These are phyloP conservation scores for Fusarium irregulare DNA, from an alignment of 2,329 filamentous ascomycete genomes.

Conservation along the genomic window DNA sequence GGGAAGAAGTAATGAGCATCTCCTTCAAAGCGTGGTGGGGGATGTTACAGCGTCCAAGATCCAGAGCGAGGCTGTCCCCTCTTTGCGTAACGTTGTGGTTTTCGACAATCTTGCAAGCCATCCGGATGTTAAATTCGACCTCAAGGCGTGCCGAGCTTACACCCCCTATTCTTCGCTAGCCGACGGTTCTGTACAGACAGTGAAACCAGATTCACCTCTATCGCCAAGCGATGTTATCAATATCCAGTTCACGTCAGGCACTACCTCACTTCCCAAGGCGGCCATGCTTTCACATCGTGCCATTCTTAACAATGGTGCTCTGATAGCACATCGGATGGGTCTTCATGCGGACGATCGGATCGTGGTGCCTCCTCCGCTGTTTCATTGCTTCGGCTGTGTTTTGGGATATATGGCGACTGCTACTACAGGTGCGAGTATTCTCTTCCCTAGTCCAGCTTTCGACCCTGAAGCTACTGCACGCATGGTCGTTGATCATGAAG, in stretches of 20 bases:
- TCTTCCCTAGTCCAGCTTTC: slow-evolving; percentile 90
- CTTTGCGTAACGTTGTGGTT: slow-evolving; percentile 76
- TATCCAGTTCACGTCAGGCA: slow-evolving; percentile 98
- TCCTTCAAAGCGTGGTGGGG: slow-evolving; percentile 60
- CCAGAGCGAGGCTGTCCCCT: slow-evolving; percentile 67
- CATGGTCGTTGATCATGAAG: slow-evolving; percentile 64
- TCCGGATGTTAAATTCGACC: slow-evolving; percentile 57
- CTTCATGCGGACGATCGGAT: slow-evolving; percentile 79
- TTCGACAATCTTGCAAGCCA: slow-evolving; percentile 78
- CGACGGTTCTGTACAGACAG: slow-evolving; percentile 45
- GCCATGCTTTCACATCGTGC: slow-evolving; percentile 85
- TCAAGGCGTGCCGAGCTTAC: slow-evolving; percentile 55
- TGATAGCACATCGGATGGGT: slow-evolving; percentile 88
- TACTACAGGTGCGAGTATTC: slow-evolving; percentile 79
- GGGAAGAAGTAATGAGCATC: slow-evolving; percentile 64
- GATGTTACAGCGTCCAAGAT: slow-evolving; percentile 52
- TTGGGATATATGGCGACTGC: slow-evolving; percentile 97
- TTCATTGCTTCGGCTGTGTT: slow-evolving; percentile 91
- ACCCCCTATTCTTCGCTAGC: slow-evolving; percentile 59
- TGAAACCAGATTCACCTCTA: slow-evolving; percentile 61
- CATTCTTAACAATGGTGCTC: slow-evolving; percentile 92
- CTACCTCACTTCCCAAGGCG: slow-evolving; percentile 89
- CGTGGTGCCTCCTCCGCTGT: slow-evolving; percentile 87
- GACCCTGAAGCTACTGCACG: slow-evolving; percentile 77
- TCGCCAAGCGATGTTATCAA: slow-evolving; percentile 80